A percentile compares a stretch with the other conserved stretches of the same genome.
phyloP scores from a whole-genome alignment of 1,284 basidiomycete species.

The Blastosporella zonata region DNA sequence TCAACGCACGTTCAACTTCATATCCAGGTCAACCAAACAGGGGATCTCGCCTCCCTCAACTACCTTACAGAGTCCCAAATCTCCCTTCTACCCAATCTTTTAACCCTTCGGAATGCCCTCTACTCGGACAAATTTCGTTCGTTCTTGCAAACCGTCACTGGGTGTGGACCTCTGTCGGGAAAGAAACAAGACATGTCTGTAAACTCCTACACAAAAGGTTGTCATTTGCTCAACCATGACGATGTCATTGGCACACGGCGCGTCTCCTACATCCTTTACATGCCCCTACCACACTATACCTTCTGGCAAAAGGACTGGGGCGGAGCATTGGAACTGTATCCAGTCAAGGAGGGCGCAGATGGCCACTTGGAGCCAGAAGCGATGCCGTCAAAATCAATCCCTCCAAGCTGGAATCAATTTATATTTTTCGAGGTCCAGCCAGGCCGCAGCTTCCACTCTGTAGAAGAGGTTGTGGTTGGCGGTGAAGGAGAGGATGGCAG shows the following conservation, averaged over 20 bases:
- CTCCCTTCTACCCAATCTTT: slow-evolving; percentile 74
- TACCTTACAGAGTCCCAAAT: slow-evolving; percentile 79
- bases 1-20: slow-evolving; percentile 6
- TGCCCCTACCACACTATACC: slow-evolving; percentile 80
- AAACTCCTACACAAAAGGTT: slow-evolving; percentile 87
- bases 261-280: slow-evolving; percentile 97
- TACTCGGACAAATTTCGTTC: slow-evolving; percentile 86
- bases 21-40: slow-evolving; percentile 90
- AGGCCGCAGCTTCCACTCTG: slow-evolving; percentile 93
- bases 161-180: slow-evolving; percentile 90
- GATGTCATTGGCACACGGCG: slow-evolving; percentile 96
- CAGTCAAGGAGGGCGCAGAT: slow-evolving; percentile 46
- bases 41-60: slow-evolving; percentile 91
- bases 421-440: slow-evolving; percentile 93
- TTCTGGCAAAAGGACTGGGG: slow-evolving; percentile 81
- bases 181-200: slow-evolving; percentile 96
- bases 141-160: slow-evolving; percentile 87
- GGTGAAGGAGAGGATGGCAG: slow-evolving; percentile 64
- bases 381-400: slow-evolving; percentile 61
- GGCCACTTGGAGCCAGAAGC: slow-evolving; percentile 61
- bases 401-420: slow-evolving; percentile 95
- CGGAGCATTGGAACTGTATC: slow-evolving; percentile 95
- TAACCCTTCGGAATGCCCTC: slow-evolving; percentile 86
- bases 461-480: slow-evolving; percentile 92
- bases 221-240: slow-evolving; percentile 96